Percentiles rank a stretch among this genome's conserved stretches.
phyloP scores from a whole-genome alignment of 1,284 basidiomycete genomes.

The Ganoderma meredithae region DNA sequence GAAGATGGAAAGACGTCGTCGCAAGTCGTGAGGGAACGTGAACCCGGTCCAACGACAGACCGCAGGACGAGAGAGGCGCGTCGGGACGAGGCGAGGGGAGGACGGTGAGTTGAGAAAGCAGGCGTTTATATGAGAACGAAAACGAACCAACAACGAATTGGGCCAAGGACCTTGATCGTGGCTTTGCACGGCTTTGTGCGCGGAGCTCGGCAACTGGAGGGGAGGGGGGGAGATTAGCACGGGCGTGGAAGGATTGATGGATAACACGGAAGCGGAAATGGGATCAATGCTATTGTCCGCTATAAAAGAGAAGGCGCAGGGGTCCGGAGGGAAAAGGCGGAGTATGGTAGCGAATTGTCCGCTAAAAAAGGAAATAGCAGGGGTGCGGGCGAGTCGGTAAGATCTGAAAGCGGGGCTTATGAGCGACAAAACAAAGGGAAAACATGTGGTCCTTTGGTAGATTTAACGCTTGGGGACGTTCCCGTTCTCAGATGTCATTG shows the following conservation, averaged over 20 bases:
- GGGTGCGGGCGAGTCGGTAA: slow-evolving; percentile 9
- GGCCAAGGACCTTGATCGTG: slow-evolving; percentile 28
- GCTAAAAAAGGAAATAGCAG: slow-evolving; percentile 21
- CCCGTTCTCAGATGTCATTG: not conserved
- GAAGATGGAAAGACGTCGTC: slow-evolving; percentile 11
- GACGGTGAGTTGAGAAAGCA: slow-evolving; percentile 15
- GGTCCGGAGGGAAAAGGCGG: slow-evolving; percentile 15
- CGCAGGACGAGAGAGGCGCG: slow-evolving; percentile 12
- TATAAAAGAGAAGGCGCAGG: slow-evolving; percentile 20
- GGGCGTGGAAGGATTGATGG: slow-evolving; percentile 26
- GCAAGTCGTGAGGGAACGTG: not conserved
- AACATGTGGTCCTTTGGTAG: not conserved
- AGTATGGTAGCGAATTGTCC: slow-evolving; percentile 24
- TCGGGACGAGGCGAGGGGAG: slow-evolving; percentile 23
- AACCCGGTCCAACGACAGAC: slow-evolving; percentile 15
- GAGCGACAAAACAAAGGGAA: slow-evolving; percentile 15
- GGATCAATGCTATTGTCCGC: slow-evolving; percentile 34
- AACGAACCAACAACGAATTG: slow-evolving; percentile 33
- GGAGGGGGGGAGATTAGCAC: slow-evolving; percentile 20
- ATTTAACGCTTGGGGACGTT: not conserved
- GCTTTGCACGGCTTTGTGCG: slow-evolving; percentile 29
- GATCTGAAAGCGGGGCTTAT: slow-evolving; percentile 8
- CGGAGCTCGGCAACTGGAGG: slow-evolving; percentile 27
- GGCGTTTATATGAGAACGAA: slow-evolving; percentile 23
- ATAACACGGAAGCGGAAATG: slow-evolving; percentile 14